Base-by-base conservation (phyloP, 1,284 basidiomycete genomes). In the Malassezia caprae region DNA sequence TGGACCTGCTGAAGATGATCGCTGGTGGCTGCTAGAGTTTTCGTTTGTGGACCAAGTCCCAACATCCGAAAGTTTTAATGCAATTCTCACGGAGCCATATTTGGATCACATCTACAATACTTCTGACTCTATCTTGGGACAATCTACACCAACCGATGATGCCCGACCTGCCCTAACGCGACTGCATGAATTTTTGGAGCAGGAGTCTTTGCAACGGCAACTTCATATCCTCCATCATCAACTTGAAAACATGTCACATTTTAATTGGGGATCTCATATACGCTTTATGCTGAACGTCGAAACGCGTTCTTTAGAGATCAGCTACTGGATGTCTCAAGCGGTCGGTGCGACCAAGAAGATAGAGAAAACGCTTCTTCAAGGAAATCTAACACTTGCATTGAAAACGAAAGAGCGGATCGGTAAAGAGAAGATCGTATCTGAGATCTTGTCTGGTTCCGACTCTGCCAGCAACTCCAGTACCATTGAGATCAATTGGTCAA, bases 1-100 rank as follows among this genome's bases (percentile, higher is more conserved):
- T 31, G 87, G 88, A 7, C 82, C 81, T 8, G 49, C 53, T n/a
- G 30, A 39, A 7, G 46, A 58, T 4, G 70, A 72, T 34, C 61
- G 68, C 28, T 73, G 68, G 68, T 74, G 62, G 58, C 48, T 71
- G 21, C 62, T 74, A 39, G 57, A 63, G 28, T 61, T 73, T 50
- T 56, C 48, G 26, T 74, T 74, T 42, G 13, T 15, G 12, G 54
- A 51, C 17, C 28, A 31, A n/a, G 21, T 43, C 8, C 8, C 30
- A 32, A 30, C 19, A 27, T 35, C 15, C 1, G 47, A 48, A 28
- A 56, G 58, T 17, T 4, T 47, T 8, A 44, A 53, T 17, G 28
- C 42, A 12, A 39, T 26, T 4, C 17, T 53, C 15, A 35, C 48
- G 1, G 37, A 45, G 3, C 26, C 56, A 3, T 53, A 59, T 15